Conservation (phyloP, 2,329 filamentous ascomycete genomes). For the Endoconidiophora laricicola region DNA sequence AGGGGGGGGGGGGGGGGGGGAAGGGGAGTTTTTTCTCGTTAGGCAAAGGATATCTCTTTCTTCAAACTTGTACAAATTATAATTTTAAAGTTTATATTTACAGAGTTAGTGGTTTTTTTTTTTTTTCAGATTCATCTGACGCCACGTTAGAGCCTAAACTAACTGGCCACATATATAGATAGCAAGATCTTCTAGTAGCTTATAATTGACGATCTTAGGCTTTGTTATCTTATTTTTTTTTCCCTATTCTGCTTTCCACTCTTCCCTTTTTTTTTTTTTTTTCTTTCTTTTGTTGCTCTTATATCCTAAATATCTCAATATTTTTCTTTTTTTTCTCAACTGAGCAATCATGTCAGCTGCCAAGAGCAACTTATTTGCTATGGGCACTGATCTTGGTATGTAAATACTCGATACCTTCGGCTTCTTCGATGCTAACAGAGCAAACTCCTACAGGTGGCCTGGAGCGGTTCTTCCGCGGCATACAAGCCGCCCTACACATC, state of each 20-base stretch:
- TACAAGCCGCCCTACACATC: constrained; percentile 36
- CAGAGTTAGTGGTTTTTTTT: not conserved
- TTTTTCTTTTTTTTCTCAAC: not conserved
- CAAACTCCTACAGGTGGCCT: constrained; percentile 33
- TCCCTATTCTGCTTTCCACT: not conserved
- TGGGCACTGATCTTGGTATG: constrained; percentile 31
- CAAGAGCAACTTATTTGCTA: constrained; percentile 20
- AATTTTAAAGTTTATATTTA: not conserved
- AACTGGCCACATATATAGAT: too few relatives aligned
- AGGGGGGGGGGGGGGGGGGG: too few relatives aligned
- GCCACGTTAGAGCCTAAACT: not conserved
- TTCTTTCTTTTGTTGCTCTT: not conserved
- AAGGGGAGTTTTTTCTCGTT: too few relatives aligned
- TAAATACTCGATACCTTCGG: not conserved
- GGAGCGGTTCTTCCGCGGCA: constrained; percentile 41
- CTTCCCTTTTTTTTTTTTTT: not conserved
- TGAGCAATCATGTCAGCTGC: constrained; percentile 5
- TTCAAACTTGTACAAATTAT: not conserved
- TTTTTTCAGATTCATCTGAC: not conserved
- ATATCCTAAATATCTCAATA: too few relatives aligned
- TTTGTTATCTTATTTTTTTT: not conserved
- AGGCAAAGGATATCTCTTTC: too few relatives aligned
- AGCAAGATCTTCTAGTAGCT: too few relatives aligned
- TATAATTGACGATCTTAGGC: too few relatives aligned
- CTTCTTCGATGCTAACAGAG: constrained; percentile 33